phyloP scores from a whole-genome alignment of 768 basidiomycete genomes.

The Hypholoma fasciculare region DNA sequence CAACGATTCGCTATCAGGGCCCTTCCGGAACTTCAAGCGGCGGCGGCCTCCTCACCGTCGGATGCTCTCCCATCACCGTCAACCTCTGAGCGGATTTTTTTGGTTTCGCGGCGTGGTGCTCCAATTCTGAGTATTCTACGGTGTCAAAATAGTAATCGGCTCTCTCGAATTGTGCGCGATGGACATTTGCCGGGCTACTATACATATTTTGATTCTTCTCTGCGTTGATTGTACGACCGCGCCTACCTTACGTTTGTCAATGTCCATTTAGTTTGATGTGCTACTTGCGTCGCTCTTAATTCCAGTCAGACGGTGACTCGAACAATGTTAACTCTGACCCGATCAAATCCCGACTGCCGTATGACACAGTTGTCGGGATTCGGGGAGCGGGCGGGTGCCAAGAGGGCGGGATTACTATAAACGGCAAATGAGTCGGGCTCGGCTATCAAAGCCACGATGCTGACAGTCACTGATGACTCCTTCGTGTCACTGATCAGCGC shows the following conservation, averaged over 20 bases:
- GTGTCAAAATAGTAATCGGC: not conserved
- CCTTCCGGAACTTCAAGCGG: not conserved
- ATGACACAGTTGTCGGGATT: too few species aligned
- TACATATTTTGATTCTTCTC: too few species aligned
- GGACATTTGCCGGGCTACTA: too few species aligned
- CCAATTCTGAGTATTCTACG: not conserved
- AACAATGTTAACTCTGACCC: too few species aligned
- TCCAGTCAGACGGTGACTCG: too few species aligned
- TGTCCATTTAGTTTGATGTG: too few species aligned
- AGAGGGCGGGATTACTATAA: not conserved
- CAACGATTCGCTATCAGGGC: not conserved
- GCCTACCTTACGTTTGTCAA: too few species aligned
- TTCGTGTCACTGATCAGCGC: not conserved
- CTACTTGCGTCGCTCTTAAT: too few species aligned
- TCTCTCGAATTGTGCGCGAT: not conserved
- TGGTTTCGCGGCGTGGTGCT: not conserved
- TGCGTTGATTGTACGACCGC: too few species aligned
- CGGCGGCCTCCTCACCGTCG: not conserved
- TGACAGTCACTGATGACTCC: not conserved
- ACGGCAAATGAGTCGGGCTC: not conserved
- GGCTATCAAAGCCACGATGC: not conserved
- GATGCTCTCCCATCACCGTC: conserved; percentile 8
- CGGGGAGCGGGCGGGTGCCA: not conserved
- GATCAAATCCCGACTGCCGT: too few species aligned
- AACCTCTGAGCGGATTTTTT: not conserved